Conservation (phyloP, 208 protist genomes). For the Trypanosomatidae sp. region DNA sequence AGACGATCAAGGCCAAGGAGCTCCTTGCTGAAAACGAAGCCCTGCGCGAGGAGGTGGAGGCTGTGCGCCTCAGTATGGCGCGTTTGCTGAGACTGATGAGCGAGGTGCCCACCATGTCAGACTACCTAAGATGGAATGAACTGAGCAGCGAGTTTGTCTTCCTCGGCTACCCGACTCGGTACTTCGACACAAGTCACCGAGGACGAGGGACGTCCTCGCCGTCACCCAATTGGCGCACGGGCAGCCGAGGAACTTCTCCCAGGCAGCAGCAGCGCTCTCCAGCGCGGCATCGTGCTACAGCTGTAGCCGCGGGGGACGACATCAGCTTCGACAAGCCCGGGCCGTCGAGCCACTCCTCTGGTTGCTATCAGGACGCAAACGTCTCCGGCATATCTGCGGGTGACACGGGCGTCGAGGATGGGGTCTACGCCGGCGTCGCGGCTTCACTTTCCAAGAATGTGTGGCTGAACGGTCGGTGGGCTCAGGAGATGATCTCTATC, state of each 20-base stretch:
- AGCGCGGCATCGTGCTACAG: conserved; percentile 7
- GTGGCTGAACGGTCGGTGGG: conserved; percentile 81
- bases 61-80: conserved; percentile 64
- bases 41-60: conserved; percentile 58
- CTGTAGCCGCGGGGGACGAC: conserved; percentile 2
- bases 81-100: conserved; percentile 69
- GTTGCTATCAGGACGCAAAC: conserved; percentile 24
- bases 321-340: conserved; percentile 2
- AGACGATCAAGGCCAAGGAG: conserved; percentile 14
- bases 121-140: conserved; percentile 63
- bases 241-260: conserved; percentile 13
- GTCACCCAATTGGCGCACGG: conserved; percentile 1
- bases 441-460: conserved; percentile 74
- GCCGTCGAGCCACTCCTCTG: not conserved
- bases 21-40: conserved; percentile 31
- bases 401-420: conserved; percentile 76
- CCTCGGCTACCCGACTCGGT: conserved; percentile 57
- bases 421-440: conserved; percentile 68
- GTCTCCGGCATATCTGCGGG: conserved; percentile 11
- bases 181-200: conserved; percentile 28
- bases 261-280: conserved; percentile 8
- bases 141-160: conserved; percentile 66
- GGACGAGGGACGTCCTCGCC: not conserved
- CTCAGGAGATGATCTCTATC: conserved; percentile 63
- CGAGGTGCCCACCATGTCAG: conserved; percentile 62